These are phyloP conservation scores for Aspergillus sergii DNA, from an alignment of 2,329 filamentous ascomycete genomes.

Conservation along the genomic window DNA sequence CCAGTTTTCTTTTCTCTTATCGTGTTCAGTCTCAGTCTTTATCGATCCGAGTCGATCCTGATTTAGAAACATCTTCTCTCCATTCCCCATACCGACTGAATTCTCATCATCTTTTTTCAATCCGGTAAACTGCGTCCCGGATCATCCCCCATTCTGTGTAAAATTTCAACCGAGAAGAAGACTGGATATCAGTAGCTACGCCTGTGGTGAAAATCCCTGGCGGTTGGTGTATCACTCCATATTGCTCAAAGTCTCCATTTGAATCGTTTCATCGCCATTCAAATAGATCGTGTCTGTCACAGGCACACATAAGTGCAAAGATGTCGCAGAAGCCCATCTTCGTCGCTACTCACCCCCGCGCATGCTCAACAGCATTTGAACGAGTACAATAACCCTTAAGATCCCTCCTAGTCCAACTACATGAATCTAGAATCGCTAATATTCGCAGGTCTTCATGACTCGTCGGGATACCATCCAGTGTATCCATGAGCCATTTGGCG, in stretches of 20 bases:
- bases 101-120: not conserved
- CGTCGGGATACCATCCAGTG: conserved; percentile 78
- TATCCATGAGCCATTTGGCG: conserved; percentile 94
- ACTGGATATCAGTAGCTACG: conserved; percentile 18
- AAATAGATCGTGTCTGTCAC: not conserved
- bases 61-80: not conserved
- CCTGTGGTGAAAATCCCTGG: conserved; percentile 27
- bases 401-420: not conserved
- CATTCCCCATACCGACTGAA: not conserved
- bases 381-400: conserved; percentile 60
- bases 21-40: not conserved
- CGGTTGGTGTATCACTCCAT: conserved; percentile 18
- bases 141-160: not conserved
- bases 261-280: not conserved
- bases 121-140: not conserved
- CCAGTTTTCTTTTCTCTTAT: not conserved
- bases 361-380: conserved; percentile 97
- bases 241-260: not conserved
- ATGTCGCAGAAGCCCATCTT: conserved; percentile 87
- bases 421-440: conserved; percentile 2
- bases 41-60: not conserved
- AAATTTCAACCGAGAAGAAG: not conserved
- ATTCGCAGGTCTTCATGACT: conserved; percentile 87
- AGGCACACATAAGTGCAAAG: not conserved
- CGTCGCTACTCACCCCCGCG: conserved; percentile 88